Percentiles rank a stretch among this genome's conserved stretches.
Conservation (phyloP, 1,284 basidiomycete genomes). For the Leccinum huronense region DNA sequence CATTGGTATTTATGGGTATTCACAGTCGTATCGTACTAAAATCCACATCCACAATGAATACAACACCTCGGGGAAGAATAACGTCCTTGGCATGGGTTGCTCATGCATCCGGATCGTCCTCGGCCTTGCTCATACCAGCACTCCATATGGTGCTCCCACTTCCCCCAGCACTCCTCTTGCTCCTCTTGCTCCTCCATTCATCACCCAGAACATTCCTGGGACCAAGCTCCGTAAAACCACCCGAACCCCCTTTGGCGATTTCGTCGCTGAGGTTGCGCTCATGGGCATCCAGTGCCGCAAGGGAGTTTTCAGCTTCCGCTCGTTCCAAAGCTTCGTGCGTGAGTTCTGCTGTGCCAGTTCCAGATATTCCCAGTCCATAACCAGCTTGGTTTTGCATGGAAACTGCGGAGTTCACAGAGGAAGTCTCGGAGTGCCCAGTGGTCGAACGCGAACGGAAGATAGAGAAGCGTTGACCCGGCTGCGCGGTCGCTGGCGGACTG, state of each 20-base stretch:
- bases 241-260: slow-evolving; percentile 65
- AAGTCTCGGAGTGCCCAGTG: slow-evolving; percentile 46
- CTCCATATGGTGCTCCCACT: slow-evolving; percentile 81
- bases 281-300: slow-evolving; percentile 72
- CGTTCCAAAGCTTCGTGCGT: slow-evolving; percentile 75
- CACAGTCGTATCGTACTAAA: slow-evolving; percentile 24
- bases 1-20: slow-evolving; percentile 26
- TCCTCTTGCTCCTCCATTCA: slow-evolving; percentile 57
- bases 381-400: slow-evolving; percentile 37
- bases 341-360: slow-evolving; percentile 43
- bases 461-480: slow-evolving; percentile 54
- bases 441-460: slow-evolving; percentile 60
- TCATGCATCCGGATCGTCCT: slow-evolving; percentile 43
- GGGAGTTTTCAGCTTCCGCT: slow-evolving; percentile 68
- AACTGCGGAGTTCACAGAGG: slow-evolving; percentile 46
- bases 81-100: slow-evolving; percentile 1
- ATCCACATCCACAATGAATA: slow-evolving; percentile 22
- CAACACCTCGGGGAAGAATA: slow-evolving; percentile 13
- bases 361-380: slow-evolving; percentile 41
- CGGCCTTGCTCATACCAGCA: slow-evolving; percentile 68
- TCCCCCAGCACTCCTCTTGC: slow-evolving; percentile 56
- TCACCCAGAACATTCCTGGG: slow-evolving; percentile 44
- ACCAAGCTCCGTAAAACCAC: slow-evolving; percentile 76
- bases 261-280: slow-evolving; percentile 72
- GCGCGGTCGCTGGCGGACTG: slow-evolving; percentile 36